A percentile compares a stretch with the other conserved stretches of the same genome.
These are phyloP conservation scores for Cladosporium cucumerinum DNA, from an alignment of 2,329 filamentous ascomycete species.

Conservation along the genomic window DNA sequence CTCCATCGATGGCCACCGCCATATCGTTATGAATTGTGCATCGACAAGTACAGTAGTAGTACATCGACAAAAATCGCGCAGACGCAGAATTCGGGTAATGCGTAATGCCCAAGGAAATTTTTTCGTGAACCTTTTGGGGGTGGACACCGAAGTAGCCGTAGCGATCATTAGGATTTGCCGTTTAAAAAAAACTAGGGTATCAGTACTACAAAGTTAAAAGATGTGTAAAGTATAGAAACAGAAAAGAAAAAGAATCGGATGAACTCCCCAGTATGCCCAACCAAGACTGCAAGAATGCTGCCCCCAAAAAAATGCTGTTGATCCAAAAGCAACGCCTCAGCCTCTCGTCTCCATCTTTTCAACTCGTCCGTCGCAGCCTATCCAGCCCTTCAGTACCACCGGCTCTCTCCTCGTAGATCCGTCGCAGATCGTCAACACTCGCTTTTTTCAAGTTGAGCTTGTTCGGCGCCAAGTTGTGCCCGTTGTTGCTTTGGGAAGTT, in stretches of 20 bases:
- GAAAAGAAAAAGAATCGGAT: not conserved
- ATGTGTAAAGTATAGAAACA: not conserved
- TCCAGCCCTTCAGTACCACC: conserved; percentile 34
- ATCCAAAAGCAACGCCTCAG: too few relatives aligned
- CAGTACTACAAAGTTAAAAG: not conserved
- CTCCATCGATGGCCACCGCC: not conserved
- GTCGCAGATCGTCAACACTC: conserved; percentile 47
- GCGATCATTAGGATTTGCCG: not conserved
- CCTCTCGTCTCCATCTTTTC: too few relatives aligned
- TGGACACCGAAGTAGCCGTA: not conserved
- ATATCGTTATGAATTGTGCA: not conserved
- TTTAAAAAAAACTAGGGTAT: not conserved
- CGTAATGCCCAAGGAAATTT: too few relatives aligned
- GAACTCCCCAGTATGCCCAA: not conserved
- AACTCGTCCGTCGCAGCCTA: not conserved
- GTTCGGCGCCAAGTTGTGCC: conserved; percentile 10
- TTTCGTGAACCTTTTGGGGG: too few relatives aligned
- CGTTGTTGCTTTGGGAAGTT: not conserved
- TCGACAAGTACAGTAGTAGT: too few relatives aligned
- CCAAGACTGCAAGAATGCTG: not conserved
- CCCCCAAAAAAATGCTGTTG: not conserved
- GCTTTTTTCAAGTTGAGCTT: conserved; percentile 44
- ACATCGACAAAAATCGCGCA: too few relatives aligned
- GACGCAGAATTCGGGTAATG: too few relatives aligned
- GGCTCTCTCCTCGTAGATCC: conserved; percentile 48